These are phyloP conservation scores for Aspergillus bombycis DNA, from an alignment of 2,329 filamentous ascomycete species.

Conservation along the genomic window DNA sequence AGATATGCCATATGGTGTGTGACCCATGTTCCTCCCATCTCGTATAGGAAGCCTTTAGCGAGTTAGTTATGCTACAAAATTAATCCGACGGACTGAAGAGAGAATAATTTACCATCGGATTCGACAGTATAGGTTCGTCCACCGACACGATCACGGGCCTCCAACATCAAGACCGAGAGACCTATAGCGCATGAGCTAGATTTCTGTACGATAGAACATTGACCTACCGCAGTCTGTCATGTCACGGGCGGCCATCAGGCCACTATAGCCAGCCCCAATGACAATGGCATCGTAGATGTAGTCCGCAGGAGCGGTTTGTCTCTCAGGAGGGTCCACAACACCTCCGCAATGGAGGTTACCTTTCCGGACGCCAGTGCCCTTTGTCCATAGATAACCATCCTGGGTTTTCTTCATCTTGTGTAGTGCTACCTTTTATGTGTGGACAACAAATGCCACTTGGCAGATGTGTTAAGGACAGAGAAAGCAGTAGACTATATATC, in stretches of 20 bases:
- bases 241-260: slow-evolving; percentile 35
- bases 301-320: not conserved
- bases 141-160: slow-evolving; percentile 54
- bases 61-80: not conserved
- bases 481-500: not conserved
- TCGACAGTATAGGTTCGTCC: slow-evolving; percentile 34
- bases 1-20: slow-evolving; percentile 12
- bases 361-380: not conserved
- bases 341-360: slow-evolving; percentile 8
- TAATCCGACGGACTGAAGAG: too few species aligned
- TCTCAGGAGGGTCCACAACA: slow-evolving; percentile 8
- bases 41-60: not conserved
- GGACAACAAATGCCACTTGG: not conserved
- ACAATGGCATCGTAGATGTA: slow-evolving; percentile 28
- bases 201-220: not conserved
- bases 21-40: slow-evolving; percentile 14
- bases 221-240: slow-evolving; percentile 20
- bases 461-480: not conserved
- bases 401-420: not conserved
- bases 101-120: slow-evolving; percentile 4
- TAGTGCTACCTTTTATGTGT: not conserved
- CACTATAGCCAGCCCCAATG: slow-evolving; percentile 37
- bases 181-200: slow-evolving; percentile 4
- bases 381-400: slow-evolving; percentile 9
- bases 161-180: slow-evolving; percentile 40